A percentile compares a stretch with the other conserved stretches of the same genome.
These are phyloP conservation scores for Coccinonectria pachysandricola DNA, from an alignment of 2,329 filamentous ascomycete species.

Conservation along the genomic window DNA sequence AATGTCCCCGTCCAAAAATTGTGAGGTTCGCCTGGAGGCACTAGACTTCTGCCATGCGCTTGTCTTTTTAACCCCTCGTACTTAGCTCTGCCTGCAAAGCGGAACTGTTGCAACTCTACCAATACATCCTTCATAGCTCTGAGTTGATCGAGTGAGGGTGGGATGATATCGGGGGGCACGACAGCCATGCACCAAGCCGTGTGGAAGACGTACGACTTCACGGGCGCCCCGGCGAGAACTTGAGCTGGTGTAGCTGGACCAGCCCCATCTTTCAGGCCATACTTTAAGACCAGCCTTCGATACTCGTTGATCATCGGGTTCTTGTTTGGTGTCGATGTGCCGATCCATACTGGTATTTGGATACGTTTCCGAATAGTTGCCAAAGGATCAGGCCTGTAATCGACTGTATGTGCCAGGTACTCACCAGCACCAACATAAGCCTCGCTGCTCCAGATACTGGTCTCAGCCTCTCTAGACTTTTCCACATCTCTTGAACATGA, in stretches of 20 bases:
- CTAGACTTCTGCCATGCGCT: constrained; percentile 1
- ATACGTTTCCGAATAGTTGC: constrained; percentile 15
- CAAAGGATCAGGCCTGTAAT: too few relatives aligned
- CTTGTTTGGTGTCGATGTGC: constrained; percentile 22
- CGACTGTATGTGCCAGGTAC: constrained; percentile 13
- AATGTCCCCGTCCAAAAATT: constrained; percentile 29
- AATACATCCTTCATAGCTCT: constrained; percentile 34
- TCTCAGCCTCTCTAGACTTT: constrained; percentile 8
- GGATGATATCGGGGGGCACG: constrained; percentile 21
- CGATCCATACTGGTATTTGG: constrained; percentile 35
- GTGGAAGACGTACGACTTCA: constrained; percentile 34
- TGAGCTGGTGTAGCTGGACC: constrained; percentile 40
- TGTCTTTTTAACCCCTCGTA: constrained; percentile 11
- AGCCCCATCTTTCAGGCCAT: constrained; percentile 25
- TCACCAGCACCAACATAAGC: too few relatives aligned
- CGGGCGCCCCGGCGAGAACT: constrained; percentile 38
- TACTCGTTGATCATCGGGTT: constrained; percentile 36
- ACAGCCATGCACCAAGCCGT: constrained; percentile 43
- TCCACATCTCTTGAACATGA: constrained; percentile 1
- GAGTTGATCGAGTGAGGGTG: constrained; percentile 22
- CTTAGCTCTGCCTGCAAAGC: constrained; percentile 22
- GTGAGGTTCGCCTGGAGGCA: constrained; percentile 17
- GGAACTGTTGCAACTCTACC: constrained; percentile 29
- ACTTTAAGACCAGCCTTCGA: constrained; percentile 31
- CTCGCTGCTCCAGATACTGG: too few relatives aligned